Base-by-base conservation (phyloP, 2,329 filamentous ascomycete species). In the Thielaviopsis punctulata region DNA sequence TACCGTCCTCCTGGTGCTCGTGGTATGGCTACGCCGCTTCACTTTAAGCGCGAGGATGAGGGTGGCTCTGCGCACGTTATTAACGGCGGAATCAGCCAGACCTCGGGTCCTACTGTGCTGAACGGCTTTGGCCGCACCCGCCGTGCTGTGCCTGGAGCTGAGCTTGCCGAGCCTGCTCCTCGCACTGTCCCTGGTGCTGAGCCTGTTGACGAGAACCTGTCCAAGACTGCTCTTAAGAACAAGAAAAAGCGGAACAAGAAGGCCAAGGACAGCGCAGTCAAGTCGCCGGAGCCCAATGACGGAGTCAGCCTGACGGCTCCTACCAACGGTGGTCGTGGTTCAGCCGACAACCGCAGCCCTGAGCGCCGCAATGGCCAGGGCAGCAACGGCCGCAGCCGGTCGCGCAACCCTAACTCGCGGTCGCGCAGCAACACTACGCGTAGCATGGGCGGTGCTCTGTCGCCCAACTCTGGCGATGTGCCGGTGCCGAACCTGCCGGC, bases 191-290 rank as follows among this genome's bases (percentile, higher is more conserved):
- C 81, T 23, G 75, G 76, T 4, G 79, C 83, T 13, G 77, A 75
- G 55, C 71, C 76, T 33, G 81, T 75, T 64, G 84, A 87, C 56
- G 85, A 86, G 59, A 81, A 76, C 59, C 65, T 92, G 56, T 89
- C 85, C 57, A 93, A 92, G 70, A 79, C 84, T 51, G 88, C 85
- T 12, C 71, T 86, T 60, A 95, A 95, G 76, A 95, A 95, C 70
- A 96, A 96, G 79, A 96, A 96, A 79, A 96, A 96, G 77, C 79
- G 92, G 58, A 77, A 73, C 59, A 95, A 93, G 75, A 96, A 95
- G 69, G 77, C 78, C 49, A 92, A 89, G 64, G 88, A 92, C 46
- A 76, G 73, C 5, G 85, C 86, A 18, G 79, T 77, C 48, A 81
- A 80, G 48, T 52, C 48, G n/a, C 62, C 62, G 19, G 70, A 71